Evolutionary conservation across 257 asterid species (phyloP).

Genomic region (Oldenlandia corymbosa): DNA sequence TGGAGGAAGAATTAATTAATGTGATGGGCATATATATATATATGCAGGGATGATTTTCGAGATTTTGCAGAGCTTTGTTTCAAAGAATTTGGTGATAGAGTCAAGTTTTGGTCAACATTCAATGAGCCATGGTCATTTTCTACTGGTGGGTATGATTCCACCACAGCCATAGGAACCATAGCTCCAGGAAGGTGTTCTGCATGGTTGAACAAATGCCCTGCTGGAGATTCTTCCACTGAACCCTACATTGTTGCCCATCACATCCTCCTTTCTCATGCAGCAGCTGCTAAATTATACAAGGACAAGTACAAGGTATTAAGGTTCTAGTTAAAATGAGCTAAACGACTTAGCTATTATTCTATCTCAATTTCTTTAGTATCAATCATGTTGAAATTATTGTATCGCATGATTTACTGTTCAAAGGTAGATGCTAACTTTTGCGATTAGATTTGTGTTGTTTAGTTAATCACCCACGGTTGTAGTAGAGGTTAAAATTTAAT

Average conservation of each 20-base stretch:
- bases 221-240: slow-evolving; percentile 42
- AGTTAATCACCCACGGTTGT: too few species aligned
- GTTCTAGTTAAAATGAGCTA: too few species aligned
- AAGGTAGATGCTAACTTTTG: too few species aligned
- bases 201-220: slow-evolving; percentile 25
- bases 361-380: too few species aligned
- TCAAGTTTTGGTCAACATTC: slow-evolving; percentile 53
- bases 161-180: slow-evolving; percentile 15
- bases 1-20: too few species aligned
- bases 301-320: slow-evolving; percentile 39
- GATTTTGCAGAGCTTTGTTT: slow-evolving; percentile 54
- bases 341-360: too few species aligned
- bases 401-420: too few species aligned
- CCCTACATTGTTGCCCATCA: slow-evolving; percentile 53
- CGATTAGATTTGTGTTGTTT: too few species aligned
- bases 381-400: too few species aligned
- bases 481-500: too few species aligned
- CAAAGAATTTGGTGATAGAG: slow-evolving; percentile 60
- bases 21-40: too few species aligned
- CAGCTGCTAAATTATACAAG: slow-evolving; percentile 28
- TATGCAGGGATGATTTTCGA: slow-evolving; percentile 52
- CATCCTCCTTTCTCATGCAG: slow-evolving; percentile 41
- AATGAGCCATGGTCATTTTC: slow-evolving; percentile 43
- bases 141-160: slow-evolving; percentile 40
- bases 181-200: slow-evolving; percentile 54